A percentile compares a stretch with the other conserved stretches of the same genome.
phyloP scores from a whole-genome alignment of 495 filamentous ascomycete genomes.

The Letharia lupina region DNA sequence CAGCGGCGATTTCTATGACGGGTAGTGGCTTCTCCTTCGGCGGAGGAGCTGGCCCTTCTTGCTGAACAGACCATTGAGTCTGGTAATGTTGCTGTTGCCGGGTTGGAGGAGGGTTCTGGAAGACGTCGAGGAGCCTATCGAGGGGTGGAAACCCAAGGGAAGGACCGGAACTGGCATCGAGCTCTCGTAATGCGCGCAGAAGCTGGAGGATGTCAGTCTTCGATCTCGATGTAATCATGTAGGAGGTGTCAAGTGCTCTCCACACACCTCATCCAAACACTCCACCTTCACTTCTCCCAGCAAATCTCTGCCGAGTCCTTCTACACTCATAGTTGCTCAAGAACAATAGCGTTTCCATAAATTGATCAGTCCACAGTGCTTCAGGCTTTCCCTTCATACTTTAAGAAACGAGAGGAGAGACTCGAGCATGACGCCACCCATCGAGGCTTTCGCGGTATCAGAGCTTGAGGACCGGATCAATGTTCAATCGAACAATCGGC shows the following conservation, averaged over 20 bases:
- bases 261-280: slow-evolving; percentile 55
- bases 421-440: slow-evolving; percentile 51
- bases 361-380: neutral
- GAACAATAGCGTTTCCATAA: neutral
- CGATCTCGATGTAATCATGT: neutral
- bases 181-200: slow-evolving; percentile 40
- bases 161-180: slow-evolving; percentile 15
- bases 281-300: slow-evolving; percentile 57
- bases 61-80: slow-evolving; percentile 8
- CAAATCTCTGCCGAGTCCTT: slow-evolving; percentile 51
- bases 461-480: slow-evolving; percentile 46
- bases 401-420: neutral
- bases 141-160: slow-evolving; percentile 39
- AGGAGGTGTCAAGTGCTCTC: neutral
- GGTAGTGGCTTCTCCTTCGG: slow-evolving; percentile 27
- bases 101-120: slow-evolving; percentile 28
- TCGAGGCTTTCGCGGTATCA: slow-evolving; percentile 46
- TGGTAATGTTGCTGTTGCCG: slow-evolving; percentile 18
- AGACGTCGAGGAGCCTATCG: slow-evolving; percentile 42
- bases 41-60: slow-evolving; percentile 2
- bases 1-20: slow-evolving; percentile 51
- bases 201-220: slow-evolving; percentile 29
- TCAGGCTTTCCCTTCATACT: neutral
- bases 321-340: slow-evolving; percentile 30
- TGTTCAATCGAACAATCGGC: slow-evolving; percentile 35